A percentile compares a stretch with the other conserved stretches of the same genome.
Evolutionary conservation across 208 protist species (phyloP).

Genomic region (Acanthamoeba divionensis): DNA sequence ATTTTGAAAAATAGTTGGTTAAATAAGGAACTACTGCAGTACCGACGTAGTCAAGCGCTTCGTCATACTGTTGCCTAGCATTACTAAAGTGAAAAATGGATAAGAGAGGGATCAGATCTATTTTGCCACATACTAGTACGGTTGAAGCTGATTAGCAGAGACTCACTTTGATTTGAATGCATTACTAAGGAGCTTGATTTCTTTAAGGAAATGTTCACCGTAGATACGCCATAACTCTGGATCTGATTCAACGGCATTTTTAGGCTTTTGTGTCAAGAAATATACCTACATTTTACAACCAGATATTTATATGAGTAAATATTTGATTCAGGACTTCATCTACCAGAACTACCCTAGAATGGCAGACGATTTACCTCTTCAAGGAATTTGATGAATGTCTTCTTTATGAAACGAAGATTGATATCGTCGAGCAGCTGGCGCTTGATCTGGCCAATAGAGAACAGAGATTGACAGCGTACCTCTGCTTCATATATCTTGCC

Average conservation of each 20-base stretch:
- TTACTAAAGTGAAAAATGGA: too few relatives aligned
- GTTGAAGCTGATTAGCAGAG: too few relatives aligned
- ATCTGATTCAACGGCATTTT: slow-evolving; percentile 9
- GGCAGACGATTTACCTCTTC: background rate
- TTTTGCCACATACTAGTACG: too few relatives aligned
- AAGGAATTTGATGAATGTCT: slow-evolving; percentile 19
- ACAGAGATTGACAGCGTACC: slow-evolving; percentile 16
- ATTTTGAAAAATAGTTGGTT: background rate
- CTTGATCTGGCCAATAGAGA: slow-evolving; percentile 5
- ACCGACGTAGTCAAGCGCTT: background rate
- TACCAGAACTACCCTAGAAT: background rate
- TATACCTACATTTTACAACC: slow-evolving; percentile 34
- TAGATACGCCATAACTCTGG: background rate
- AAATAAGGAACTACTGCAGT: background rate
- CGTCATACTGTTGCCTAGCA: too few relatives aligned
- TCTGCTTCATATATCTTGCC: slow-evolving; percentile 40
- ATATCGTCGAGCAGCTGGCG: slow-evolving; percentile 6
- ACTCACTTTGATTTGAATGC: too few relatives aligned
- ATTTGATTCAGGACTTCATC: background rate
- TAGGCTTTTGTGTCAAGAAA: background rate
- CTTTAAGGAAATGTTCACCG: background rate
- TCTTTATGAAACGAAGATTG: slow-evolving; percentile 24
- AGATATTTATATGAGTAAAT: too few relatives aligned
- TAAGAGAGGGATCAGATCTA: too few relatives aligned
- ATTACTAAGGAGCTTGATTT: too few relatives aligned